These are phyloP conservation scores for Crassisporium funariophilum DNA, from an alignment of 768 basidiomycete genomes.

Conservation along the genomic window DNA sequence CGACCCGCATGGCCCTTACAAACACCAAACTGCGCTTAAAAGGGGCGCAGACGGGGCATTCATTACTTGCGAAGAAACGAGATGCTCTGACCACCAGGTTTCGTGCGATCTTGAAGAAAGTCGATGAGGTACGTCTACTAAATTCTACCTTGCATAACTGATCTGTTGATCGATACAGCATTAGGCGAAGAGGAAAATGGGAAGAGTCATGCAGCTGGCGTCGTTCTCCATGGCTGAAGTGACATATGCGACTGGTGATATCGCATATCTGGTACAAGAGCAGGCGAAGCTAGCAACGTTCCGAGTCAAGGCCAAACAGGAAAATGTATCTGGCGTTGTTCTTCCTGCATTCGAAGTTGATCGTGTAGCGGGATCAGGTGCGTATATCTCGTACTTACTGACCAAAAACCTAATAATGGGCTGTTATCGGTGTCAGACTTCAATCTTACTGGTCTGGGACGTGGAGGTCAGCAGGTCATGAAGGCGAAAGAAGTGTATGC, in stretches of 20 bases:
- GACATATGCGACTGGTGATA: conserved; percentile 96
- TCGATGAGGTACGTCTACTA: conserved; percentile 78
- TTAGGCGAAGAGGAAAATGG: conserved; percentile 99
- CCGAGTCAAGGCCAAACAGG: conserved; percentile 91
- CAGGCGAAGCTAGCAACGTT: conserved; percentile 90
- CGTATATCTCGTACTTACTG: conserved; percentile 6
- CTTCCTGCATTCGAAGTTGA: conserved; percentile 95
- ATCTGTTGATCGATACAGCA: conserved; percentile 25
- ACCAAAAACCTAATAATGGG: not conserved
- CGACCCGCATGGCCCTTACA: conserved; percentile 96
- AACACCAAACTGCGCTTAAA: conserved; percentile 90
- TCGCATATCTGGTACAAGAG: conserved; percentile 97
- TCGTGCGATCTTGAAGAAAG: conserved; percentile 90
- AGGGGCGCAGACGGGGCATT: conserved; percentile 93
- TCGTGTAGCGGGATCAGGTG: conserved; percentile 82
- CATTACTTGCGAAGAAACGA: conserved; percentile 94
- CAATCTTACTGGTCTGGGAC: conserved; percentile 93
- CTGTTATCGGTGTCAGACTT: conserved; percentile 63
- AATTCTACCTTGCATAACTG: conserved; percentile 1
- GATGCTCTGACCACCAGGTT: conserved; percentile 96
- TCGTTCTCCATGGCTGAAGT: conserved; percentile 99
- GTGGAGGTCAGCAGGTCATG: conserved; percentile 95
- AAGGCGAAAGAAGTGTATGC: conserved; percentile 97
- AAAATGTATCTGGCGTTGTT: conserved; percentile 97
- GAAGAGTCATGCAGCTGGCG: conserved; percentile 96